Evolutionary conservation across 2,329 filamentous ascomycete species (phyloP), one percentile per base, ranked within the genome.

Genomic region (Fusarium fujikuroi): DNA sequence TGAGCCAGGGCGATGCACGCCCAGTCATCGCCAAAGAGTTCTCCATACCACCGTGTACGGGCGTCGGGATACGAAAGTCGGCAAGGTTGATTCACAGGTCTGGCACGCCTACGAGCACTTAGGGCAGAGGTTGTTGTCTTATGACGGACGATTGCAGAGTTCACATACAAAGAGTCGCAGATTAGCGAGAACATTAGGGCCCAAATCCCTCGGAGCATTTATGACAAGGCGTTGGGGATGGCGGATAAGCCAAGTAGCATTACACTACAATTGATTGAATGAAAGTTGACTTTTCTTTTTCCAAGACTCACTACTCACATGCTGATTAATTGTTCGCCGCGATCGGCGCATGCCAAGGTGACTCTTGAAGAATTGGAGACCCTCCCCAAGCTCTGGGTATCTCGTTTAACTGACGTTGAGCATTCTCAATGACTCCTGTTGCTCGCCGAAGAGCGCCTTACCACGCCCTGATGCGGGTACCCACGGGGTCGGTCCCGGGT

Each of bases 221-320:
- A 76, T 62, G 46, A 75, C 56, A 63, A 65, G 75, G 75, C 75
- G 75, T 77, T 76, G 68, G 37, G 62, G 56, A 65, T 25, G 36
- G 40, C 50, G 32, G 50, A 56, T 50, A 28, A 42, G 47, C 46
- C 44, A 69, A 34, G 57, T 72, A 72, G 58, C 57, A 21, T 46
- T 43, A 34, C 54, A 23, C 60, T 57, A 34, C 34, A 60, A 74
- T 62, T 40, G 39, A 53, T 71, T 49, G 16, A 62, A 61, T 50
- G 39, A 54, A 46, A 46, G 21, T 56, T 64, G 44, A 47, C 62
- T 50, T 50, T 32, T 56, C 40, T 53, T 39, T 39, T 43, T 30
- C 32, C 32, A 42, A 42, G 19, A 16, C 25, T 60, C 40, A 16
- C 36, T 28, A 19, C 30, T 63, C 18, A 23, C n/a, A 23, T 23